Percentiles rank a stretch among this genome's conserved stretches.
Evolutionary conservation across 2,329 filamentous ascomycete genomes (phyloP).

Genomic region (Penicillium concentricum): DNA sequence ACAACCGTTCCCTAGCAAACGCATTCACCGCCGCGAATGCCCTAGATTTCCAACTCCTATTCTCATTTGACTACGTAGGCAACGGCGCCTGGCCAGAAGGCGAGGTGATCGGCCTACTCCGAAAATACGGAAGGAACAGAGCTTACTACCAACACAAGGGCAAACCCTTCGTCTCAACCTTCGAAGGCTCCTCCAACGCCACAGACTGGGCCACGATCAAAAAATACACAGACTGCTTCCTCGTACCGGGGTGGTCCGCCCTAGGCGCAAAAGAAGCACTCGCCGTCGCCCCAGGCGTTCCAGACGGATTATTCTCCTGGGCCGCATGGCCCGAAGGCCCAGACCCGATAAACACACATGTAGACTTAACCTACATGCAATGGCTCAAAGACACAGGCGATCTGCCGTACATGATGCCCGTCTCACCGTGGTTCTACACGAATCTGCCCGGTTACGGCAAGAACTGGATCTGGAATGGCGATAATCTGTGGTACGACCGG

Average conservation of each 20-base stretch:
- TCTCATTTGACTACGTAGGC: constrained; percentile 10
- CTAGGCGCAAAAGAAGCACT: constrained; percentile 29
- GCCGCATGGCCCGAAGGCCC: constrained; percentile 9
- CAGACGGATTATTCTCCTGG: constrained; percentile 9
- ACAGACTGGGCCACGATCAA: constrained; percentile 49
- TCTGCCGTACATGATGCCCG: constrained; percentile 52
- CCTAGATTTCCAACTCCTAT: constrained; percentile 2
- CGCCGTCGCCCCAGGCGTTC: constrained; percentile 15
- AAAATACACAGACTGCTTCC: constrained; percentile 38
- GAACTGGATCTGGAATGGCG: constrained; percentile 64
- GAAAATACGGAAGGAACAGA: neutral
- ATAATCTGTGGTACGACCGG: constrained; percentile 60
- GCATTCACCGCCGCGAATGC: constrained; percentile 5
- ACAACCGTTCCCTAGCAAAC: constrained; percentile 3
- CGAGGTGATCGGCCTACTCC: constrained; percentile 1
- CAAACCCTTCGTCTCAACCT: constrained; percentile 35
- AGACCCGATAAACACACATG: constrained; percentile 1
- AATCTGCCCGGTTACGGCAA: constrained; percentile 57
- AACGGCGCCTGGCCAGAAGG: constrained; percentile 7
- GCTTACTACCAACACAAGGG: constrained; percentile 8
- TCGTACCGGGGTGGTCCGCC: constrained; percentile 50
- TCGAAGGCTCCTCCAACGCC: constrained; percentile 45
- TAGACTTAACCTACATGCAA: constrained; percentile 8
- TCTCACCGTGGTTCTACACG: constrained; percentile 60
- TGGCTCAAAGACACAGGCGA: constrained; percentile 6